Percentiles rank a stretch among this genome's conserved stretches.
phyloP scores from a whole-genome alignment of 1,284 basidiomycete genomes.

The Cryptococcus amylolentus region DNA sequence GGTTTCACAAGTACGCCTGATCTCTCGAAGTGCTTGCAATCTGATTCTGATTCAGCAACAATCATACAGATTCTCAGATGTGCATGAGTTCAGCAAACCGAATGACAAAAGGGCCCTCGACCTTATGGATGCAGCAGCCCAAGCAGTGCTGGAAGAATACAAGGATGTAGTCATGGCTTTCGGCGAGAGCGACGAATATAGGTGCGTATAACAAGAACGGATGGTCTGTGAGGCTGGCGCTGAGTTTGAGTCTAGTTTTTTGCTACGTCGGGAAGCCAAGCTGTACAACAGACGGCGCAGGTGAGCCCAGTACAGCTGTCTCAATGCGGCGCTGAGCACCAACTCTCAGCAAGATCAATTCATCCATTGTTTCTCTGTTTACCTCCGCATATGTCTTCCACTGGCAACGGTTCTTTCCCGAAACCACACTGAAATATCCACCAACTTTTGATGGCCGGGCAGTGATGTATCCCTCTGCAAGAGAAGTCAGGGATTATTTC shows the following conservation, averaged over 20 bases:
- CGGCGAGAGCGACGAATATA: conserved; percentile 96
- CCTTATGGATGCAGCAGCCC: conserved; percentile 90
- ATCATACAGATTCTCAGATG: conserved; percentile 70
- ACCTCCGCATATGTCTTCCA: conserved; percentile 86
- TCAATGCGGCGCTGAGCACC: neutral
- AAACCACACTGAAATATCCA: conserved; percentile 66
- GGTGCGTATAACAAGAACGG: conserved; percentile 54
- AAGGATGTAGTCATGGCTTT: conserved; percentile 81
- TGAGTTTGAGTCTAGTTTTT: conserved; percentile 60
- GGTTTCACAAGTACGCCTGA: conserved; percentile 76
- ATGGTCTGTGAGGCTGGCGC: neutral
- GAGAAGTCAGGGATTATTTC: conserved; percentile 85
- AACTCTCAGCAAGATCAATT: conserved; percentile 70
- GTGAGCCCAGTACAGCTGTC: conserved; percentile 30
- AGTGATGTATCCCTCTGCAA: conserved; percentile 72
- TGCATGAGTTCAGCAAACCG: conserved; percentile 80
- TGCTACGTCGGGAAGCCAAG: conserved; percentile 69
- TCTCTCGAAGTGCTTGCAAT: neutral
- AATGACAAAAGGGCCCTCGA: conserved; percentile 83
- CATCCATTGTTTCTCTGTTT: conserved; percentile 84
- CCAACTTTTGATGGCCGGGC: conserved; percentile 92
- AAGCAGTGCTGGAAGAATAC: conserved; percentile 73
- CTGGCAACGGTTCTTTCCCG: conserved; percentile 74
- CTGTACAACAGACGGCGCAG: conserved; percentile 79
- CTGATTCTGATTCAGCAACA: neutral